phyloP scores from a whole-genome alignment of 495 filamentous ascomycete genomes.

The Aspergillus sclerotioniger region DNA sequence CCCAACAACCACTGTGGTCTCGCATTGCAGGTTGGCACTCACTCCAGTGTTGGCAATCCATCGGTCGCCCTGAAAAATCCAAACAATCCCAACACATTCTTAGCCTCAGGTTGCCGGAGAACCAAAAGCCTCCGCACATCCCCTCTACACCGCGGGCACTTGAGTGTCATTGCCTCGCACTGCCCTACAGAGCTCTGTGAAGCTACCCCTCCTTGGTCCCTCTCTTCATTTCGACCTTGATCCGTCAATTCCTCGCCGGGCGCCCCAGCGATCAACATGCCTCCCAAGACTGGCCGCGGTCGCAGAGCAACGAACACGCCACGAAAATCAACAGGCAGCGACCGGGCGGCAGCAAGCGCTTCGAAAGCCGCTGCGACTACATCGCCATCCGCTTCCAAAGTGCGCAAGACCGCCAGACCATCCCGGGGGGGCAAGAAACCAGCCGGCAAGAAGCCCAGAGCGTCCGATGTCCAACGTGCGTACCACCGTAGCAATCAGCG shows the following conservation, averaged over 20 bases:
- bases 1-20: not conserved
- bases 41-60: not conserved
- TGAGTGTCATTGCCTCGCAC: not conserved
- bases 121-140: not conserved
- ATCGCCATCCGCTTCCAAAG: constrained; percentile 7
- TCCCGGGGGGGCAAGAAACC: constrained; percentile 24
- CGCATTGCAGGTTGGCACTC: not conserved
- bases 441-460: constrained; percentile 16
- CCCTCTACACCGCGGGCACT: too few relatives aligned
- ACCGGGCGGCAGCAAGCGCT: constrained; percentile 15
- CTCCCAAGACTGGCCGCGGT: constrained; percentile 27
- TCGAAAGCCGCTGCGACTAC: constrained; percentile 14
- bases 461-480: constrained; percentile 43
- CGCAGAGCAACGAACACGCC: constrained; percentile 14
- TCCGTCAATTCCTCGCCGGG: not conserved
- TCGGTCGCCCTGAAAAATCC: not conserved
- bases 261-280: constrained; percentile 18
- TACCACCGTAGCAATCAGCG: constrained; percentile 3
- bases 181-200: not conserved
- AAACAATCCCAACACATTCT: constrained; percentile 2
- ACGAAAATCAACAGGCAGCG: not conserved
- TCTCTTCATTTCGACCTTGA: not conserved
- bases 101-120: not conserved
- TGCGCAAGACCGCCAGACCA: constrained; percentile 20
- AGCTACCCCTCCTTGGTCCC: constrained; percentile 1